phyloP scores from a whole-genome alignment of 495 filamentous ascomycete genomes.

The Neurospora discreta region DNA sequence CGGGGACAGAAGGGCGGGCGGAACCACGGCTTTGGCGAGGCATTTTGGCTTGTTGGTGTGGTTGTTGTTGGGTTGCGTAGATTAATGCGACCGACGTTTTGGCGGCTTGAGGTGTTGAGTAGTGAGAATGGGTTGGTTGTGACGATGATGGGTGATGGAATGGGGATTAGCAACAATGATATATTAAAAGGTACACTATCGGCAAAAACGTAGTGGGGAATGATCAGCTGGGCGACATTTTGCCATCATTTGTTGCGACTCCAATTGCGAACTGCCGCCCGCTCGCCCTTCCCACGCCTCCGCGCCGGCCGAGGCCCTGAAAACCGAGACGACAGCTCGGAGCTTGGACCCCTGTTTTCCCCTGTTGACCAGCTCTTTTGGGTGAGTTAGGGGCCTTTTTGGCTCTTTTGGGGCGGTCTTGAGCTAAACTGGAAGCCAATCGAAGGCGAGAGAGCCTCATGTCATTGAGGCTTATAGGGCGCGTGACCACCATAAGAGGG shows the following conservation, averaged over 20 bases:
- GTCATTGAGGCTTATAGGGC: neutral
- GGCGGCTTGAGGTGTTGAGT: neutral
- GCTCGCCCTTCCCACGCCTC: neutral
- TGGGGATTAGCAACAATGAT: neutral
- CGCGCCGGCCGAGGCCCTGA: neutral
- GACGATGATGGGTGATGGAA: neutral
- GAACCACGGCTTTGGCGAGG: conserved; percentile 66
- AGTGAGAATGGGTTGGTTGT: neutral
- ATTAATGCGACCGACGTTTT: conserved; percentile 1
- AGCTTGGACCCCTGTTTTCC: neutral
- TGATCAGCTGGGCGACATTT: neutral
- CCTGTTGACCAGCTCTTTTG: neutral
- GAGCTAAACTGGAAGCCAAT: conserved; percentile 7
- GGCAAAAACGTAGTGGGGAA: neutral
- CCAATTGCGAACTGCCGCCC: neutral
- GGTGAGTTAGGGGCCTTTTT: neutral
- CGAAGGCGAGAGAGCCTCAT: neutral
- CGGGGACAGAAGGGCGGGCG: conserved; percentile 57
- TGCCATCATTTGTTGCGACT: neutral
- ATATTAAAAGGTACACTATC: neutral
- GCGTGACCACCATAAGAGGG: neutral
- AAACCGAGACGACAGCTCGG: neutral
- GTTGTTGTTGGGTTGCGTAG: neutral
- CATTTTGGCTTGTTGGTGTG: conserved; percentile 40
- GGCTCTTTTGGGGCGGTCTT: neutral